A percentile compares a stretch with the other conserved stretches of the same genome.
Conservation (phyloP, 2,329 filamentous ascomycete genomes). For the Exophiala sideris region DNA sequence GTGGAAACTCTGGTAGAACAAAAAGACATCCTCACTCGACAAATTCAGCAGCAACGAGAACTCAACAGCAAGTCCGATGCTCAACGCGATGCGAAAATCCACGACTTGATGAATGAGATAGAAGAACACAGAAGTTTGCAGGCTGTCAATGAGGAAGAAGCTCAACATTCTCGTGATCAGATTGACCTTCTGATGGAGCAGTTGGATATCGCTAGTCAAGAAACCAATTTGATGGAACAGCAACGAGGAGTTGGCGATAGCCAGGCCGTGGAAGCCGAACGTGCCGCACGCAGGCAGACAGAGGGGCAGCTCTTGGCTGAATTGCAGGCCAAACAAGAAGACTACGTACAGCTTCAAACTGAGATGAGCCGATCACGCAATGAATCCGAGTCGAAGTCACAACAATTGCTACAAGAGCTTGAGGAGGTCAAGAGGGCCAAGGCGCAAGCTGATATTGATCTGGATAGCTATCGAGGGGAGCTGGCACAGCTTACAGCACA, state of each 20-base stretch:
- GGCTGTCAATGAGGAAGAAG: conserved; percentile 49
- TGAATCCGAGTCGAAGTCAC: conserved; percentile 22
- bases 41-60: conserved; percentile 93
- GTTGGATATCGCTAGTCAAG: conserved; percentile 40
- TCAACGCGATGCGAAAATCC: conserved; percentile 49
- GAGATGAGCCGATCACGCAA: conserved; percentile 20
- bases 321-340: conserved; percentile 29
- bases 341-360: conserved; percentile 30
- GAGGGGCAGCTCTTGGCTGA: conserved; percentile 22
- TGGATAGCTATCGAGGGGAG: conserved; percentile 18
- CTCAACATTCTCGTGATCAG: conserved; percentile 39
- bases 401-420: conserved; percentile 10
- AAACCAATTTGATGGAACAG: conserved; percentile 35
- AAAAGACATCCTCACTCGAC: conserved; percentile 80
- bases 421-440: conserved; percentile 12
- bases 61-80: conserved; percentile 82
- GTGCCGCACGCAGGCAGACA: conserved; percentile 17
- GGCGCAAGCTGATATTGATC: conserved; percentile 25
- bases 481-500: conserved; percentile 4
- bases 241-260: conserved; percentile 33
- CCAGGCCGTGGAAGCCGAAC: conserved; percentile 26
- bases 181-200: conserved; percentile 42
- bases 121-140: conserved; percentile 64
- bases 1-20: conserved; percentile 79
- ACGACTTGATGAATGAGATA: conserved; percentile 45